Base-by-base conservation (phyloP, 164 flowering plant genomes). In the Sextonia rubra region DNA sequence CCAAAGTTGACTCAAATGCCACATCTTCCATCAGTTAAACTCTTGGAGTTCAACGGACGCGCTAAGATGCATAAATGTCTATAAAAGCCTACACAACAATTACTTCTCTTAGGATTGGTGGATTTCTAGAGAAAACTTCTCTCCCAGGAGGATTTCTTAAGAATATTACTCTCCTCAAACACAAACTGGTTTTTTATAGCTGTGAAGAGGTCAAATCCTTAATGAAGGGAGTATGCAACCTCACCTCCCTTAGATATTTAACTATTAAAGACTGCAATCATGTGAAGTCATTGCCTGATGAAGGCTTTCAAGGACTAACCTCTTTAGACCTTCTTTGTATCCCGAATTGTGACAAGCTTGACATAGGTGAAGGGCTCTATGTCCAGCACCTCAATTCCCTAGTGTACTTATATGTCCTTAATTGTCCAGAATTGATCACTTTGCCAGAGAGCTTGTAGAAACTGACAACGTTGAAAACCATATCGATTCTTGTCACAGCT, bases 1-100 rank as follows among this genome's bases (percentile, higher is more conserved):
- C 82, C 79, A 0, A 61, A 48, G 47, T 25, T 79, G 49, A 55
- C 12, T 5, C 6, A 12, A 2, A 11, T 64, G 22, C 80, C 80
- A 3, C 6, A 3, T 7, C 62, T 74, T 29, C 64, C 62, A 2
- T 67, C 74, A 30, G 56, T 78, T 0, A 26, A 61, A 20, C 24
- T 18, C 0, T 9, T 78, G 44, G 47, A 23, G 2, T 44, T 78
- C 5, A 20, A 0, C 1, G 1, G 47, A 0, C 60, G 74, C 56
- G n/a, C 49, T 23, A 9, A 27, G 29, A 26, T 1, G 17, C 2
- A 25, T 15, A 73, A 3, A 55, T 29, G 25, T 77, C 52, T 37
- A 22, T 22, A 52, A 14, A 0, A n/a, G 12, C 1, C 1, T 15
- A 60, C 18, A 55, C 73, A 2, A 52, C 69, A 52, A 56, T 77